These are phyloP conservation scores for Alternaria sp. DNA, from an alignment of 2,329 filamentous ascomycete genomes.

Conservation along the genomic window DNA sequence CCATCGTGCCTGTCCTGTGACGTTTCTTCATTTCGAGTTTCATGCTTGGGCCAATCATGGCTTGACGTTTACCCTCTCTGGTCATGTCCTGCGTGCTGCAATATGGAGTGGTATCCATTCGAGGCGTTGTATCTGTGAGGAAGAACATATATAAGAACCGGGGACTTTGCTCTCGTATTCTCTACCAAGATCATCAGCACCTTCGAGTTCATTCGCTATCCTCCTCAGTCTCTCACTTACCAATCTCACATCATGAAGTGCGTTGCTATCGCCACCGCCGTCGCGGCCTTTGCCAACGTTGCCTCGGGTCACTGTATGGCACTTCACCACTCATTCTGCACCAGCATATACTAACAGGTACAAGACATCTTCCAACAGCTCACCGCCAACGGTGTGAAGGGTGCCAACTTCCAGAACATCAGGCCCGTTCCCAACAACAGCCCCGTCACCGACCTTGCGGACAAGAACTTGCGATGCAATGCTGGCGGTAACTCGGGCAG, in stretches of 20 bases:
- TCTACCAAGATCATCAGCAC: constrained; percentile 6
- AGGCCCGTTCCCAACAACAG: constrained; percentile 49
- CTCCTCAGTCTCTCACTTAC: constrained; percentile 3
- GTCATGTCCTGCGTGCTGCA: constrained; percentile 21
- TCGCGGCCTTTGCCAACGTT: constrained; percentile 43
- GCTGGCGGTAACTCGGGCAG: constrained; percentile 37
- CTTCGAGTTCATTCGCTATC: constrained; percentile 6
- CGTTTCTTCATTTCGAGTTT: constrained; percentile 34
- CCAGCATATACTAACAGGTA: constrained; percentile 6
- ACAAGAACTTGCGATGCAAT: constrained; percentile 46
- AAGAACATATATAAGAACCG: constrained; percentile 32
- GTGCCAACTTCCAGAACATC: constrained; percentile 45
- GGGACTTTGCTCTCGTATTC: constrained; percentile 9
- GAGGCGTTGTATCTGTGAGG: not conserved
- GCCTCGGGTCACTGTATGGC: constrained; percentile 47
- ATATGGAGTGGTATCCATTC: constrained; percentile 26
- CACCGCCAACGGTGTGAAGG: constrained; percentile 45
- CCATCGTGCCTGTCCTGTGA: constrained; percentile 21
- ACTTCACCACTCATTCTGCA: not conserved
- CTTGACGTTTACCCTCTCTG: constrained; percentile 18
- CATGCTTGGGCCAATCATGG: constrained; percentile 32
- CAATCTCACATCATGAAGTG: constrained; percentile 39
- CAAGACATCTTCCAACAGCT: constrained; percentile 49
- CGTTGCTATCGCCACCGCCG: constrained; percentile 37
- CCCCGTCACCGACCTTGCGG: constrained; percentile 42